Evolutionary conservation across 2,329 filamentous ascomycete genomes (phyloP).

Genomic region (Colletotrichum karsti): DNA sequence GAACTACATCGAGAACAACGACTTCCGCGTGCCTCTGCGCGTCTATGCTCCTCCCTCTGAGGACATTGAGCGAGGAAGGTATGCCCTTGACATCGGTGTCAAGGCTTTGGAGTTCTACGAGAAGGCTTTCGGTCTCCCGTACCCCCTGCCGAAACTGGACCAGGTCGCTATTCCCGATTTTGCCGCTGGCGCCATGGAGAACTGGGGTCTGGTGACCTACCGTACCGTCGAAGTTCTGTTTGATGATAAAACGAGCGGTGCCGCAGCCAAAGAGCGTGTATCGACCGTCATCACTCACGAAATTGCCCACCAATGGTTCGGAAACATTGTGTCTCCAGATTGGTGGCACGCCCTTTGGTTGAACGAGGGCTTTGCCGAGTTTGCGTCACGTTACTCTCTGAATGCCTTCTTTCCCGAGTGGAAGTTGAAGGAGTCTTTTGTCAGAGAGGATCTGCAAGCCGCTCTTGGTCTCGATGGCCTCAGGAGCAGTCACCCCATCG

Average conservation of each 20-base stretch:
- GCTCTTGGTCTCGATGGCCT: slow-evolving; percentile 89
- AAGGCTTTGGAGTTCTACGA: slow-evolving; percentile 94
- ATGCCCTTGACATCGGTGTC: slow-evolving; percentile 89
- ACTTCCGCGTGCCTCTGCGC: slow-evolving; percentile 89
- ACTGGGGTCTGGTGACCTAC: slow-evolving; percentile 97
- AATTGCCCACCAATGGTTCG: slow-evolving; percentile 97
- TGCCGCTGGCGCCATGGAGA: slow-evolving; percentile 89
- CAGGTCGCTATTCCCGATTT: slow-evolving; percentile 98
- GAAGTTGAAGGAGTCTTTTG: slow-evolving; percentile 97
- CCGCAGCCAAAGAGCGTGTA: slow-evolving; percentile 89
- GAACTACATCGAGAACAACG: slow-evolving; percentile 90
- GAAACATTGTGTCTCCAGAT: slow-evolving; percentile 97
- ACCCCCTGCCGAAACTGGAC: slow-evolving; percentile 93
- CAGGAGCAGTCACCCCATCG: slow-evolving; percentile 94
- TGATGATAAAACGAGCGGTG: slow-evolving; percentile 91
- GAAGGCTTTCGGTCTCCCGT: slow-evolving; percentile 88
- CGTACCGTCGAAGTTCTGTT: slow-evolving; percentile 90
- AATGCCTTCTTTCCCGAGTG: slow-evolving; percentile 97
- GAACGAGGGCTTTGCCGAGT: slow-evolving; percentile 85
- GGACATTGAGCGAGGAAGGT: slow-evolving; percentile 89
- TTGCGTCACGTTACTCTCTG: slow-evolving; percentile 71
- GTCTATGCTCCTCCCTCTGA: slow-evolving; percentile 94
- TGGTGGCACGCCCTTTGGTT: slow-evolving; percentile 99
- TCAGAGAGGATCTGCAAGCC: slow-evolving; percentile 90
- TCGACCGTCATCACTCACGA: slow-evolving; percentile 98